Base-by-base conservation (phyloP, 2,329 filamentous ascomycete species). In the Cladosporium sp. region DNA sequence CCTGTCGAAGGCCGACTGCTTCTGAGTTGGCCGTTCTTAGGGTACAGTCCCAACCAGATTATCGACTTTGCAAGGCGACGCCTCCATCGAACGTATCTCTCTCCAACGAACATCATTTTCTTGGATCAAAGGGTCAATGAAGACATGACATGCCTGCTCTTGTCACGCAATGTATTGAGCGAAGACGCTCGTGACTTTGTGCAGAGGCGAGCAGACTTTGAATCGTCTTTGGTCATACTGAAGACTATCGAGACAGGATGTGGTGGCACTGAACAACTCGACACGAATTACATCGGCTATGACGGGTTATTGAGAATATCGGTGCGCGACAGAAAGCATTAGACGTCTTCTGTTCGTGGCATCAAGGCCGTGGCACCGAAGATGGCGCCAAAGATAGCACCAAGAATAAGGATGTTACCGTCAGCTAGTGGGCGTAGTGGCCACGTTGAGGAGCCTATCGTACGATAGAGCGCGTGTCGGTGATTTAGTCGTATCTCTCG, bases 51-150 rank as follows among this genome's bases (percentile, higher is more conserved):
- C 29, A 33, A 58, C 12, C 55, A 35, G 31, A n/a, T 37, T 8
- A 58, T 58, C 35, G 31, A 58, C 7, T 58, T 58, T 40, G 29
- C 33, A 33, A n/a, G 23, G 31, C 31, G 23, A 23, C 16, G 35
- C 23, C 55, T 58, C 31, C 18, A 58, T 58, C 33, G 28, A 28
- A 58, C 55, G 35, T 23, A 58, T 16, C 12, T 58, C n/a, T 58
- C 55, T 4, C 55, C 55, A 23, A 37, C 55, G 8, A 58, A 58
- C n/a, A 28, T 58, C n/a, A 18, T 58, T 26, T 23, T 58, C 5
- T 18, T 40, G 10, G 14, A 58, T 23, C 18, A 58, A 21, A 1
- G 55, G 1, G 40, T 33, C 3, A 58, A 58, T 14, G 14, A 53
- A 18, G 26, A 53, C 28, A 18, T 16, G 50, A 53, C 50, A 31